A percentile compares a stretch with the other conserved stretches of the same genome.
phyloP scores from a whole-genome alignment of 2,329 filamentous ascomycete species.

The Pseudogymnoascus sp. region DNA sequence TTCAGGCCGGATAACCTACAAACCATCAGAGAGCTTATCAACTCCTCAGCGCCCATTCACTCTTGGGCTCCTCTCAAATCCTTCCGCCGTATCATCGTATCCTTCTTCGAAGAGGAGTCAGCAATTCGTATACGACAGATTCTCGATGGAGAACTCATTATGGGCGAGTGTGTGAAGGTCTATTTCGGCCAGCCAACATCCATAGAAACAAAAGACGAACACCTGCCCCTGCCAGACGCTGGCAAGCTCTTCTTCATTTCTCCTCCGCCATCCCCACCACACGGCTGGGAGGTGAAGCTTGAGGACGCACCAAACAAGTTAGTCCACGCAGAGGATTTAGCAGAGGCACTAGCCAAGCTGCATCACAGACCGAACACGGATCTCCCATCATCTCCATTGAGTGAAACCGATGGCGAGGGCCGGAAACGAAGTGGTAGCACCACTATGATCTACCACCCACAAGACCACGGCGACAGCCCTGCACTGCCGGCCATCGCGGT shows the following conservation, averaged over 20 bases:
- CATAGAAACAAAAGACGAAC: slow-evolving; percentile 45
- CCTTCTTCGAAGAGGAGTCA: slow-evolving; percentile 62
- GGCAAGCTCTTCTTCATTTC: slow-evolving; percentile 68
- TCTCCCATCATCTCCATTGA: slow-evolving; percentile 35
- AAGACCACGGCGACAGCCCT: slow-evolving; percentile 44
- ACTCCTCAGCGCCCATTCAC: slow-evolving; percentile 61
- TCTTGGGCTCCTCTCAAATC: slow-evolving; percentile 75
- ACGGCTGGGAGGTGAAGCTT: slow-evolving; percentile 59
- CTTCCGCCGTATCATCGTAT: slow-evolving; percentile 72
- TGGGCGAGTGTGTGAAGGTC: slow-evolving; percentile 60
- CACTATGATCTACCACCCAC: slow-evolving; percentile 57
- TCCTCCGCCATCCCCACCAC: slow-evolving; percentile 58
- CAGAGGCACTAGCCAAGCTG: slow-evolving; percentile 55
- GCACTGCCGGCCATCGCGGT: slow-evolving; percentile 57
- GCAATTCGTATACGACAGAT: slow-evolving; percentile 62
- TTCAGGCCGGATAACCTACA: slow-evolving; percentile 68
- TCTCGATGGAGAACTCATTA: slow-evolving; percentile 65
- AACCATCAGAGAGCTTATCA: slow-evolving; percentile 63
- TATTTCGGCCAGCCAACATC: slow-evolving; percentile 59
- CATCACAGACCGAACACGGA: slow-evolving; percentile 35
- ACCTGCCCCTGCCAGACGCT: slow-evolving; percentile 57
- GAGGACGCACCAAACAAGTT: slow-evolving; percentile 63
- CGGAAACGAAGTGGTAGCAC: slow-evolving; percentile 49
- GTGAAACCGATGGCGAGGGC: slow-evolving; percentile 25
- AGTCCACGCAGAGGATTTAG: slow-evolving; percentile 61